Percentiles rank a stretch among this genome's conserved stretches.
Conservation (phyloP, 2,329 filamentous ascomycete genomes). For the Hypoxylon sp. region DNA sequence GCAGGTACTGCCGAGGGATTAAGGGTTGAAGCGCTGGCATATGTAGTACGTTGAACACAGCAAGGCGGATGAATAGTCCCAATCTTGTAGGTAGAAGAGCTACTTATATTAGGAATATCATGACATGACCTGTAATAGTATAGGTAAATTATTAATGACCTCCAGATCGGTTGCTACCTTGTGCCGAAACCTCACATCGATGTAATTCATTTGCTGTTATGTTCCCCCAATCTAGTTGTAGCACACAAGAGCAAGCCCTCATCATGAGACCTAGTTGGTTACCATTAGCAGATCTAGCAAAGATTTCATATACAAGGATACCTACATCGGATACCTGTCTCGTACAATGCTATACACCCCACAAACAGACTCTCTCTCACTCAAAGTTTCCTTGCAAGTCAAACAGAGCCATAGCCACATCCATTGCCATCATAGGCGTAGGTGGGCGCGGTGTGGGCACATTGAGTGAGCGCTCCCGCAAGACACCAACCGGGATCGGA, state of each 20-base stretch:
- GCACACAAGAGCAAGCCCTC: background rate
- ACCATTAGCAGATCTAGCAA: background rate
- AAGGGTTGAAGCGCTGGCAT: background rate
- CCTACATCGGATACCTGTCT: background rate
- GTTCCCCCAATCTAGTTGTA: background rate
- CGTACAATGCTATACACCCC: too few relatives aligned
- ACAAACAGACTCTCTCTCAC: background rate
- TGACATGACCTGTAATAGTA: background rate
- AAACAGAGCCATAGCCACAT: background rate
- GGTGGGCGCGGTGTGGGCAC: slow-evolving; percentile 10
- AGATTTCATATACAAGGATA: background rate
- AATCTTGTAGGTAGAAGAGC: background rate
- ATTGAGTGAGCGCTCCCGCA: slow-evolving; percentile 32
- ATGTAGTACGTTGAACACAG: slow-evolving; percentile 2
- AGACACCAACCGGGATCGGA: background rate
- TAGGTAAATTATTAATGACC: background rate
- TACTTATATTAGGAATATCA: background rate
- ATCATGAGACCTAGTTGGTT: background rate
- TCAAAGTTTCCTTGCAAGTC: background rate
- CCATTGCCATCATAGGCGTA: background rate
- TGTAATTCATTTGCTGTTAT: background rate
- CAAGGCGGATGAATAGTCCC: background rate
- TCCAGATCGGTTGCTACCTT: background rate
- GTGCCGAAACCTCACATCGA: background rate
- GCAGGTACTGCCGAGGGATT: background rate